Evolutionary conservation across 345 rosid species (phyloP), one percentile per base, ranked within the genome.

Genomic region (Eucalyptus fibrosa): DNA sequence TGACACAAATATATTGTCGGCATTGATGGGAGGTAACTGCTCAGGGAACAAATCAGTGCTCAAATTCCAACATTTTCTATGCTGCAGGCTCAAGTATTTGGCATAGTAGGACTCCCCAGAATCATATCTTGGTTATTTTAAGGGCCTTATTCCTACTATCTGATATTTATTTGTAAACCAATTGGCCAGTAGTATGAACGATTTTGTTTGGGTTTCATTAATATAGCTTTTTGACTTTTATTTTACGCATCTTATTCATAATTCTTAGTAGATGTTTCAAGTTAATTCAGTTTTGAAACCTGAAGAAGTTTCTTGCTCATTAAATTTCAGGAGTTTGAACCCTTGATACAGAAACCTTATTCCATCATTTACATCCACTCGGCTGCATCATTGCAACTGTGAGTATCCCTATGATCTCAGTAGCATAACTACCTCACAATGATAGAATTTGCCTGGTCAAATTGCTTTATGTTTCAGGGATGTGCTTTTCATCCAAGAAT

Each of bases 301-400:
- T 42, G 34, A 87, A 28, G 37, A n/a, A 55, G 62, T 90, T 12
- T 67, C 47, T 89, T 90, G 83, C 50, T 91, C 40, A 32, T 88
- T 91, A 60, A 87, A 90, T 92, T 91, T 91, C 97, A 98, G 99
- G 99, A 98, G 93, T 97, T 98, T 90, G 99, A 98, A 94, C 98
- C 99, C 72, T 88, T 98, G 92, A 97, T 98, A 89, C 98, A 97
- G 92, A 98, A 96, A 95, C 99, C 99, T 93, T 98, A 95, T 86
- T 88, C 97, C 18, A 95, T 98, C 90, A 98, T 96, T 28, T 98
- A 98, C 92, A 93, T 98, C 90, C 99, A 98, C 90, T 98, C 99
- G 44, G 98, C 98, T 69, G 99, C 99, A 86, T 96, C 99, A 53
- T 92, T 98, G 91, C 98, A 96, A 92, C 90, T 97, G 99, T 98